phyloP scores from a whole-genome alignment of 345 rosid species.

The Pistacia vera region DNA sequence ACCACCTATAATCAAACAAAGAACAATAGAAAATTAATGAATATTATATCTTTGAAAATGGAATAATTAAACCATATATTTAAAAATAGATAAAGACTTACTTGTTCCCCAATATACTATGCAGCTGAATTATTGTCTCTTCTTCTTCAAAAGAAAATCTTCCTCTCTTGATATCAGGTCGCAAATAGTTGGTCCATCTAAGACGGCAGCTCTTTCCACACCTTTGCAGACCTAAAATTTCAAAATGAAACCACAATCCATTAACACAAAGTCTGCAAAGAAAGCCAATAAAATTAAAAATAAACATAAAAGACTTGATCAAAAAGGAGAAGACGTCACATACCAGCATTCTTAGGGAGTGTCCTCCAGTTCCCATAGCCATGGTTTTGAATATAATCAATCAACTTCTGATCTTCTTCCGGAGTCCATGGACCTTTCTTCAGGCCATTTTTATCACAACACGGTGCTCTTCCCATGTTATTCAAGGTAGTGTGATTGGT shows the following conservation, averaged over 20 bases:
- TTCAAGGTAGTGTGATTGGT: background rate
- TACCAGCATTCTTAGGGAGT: constrained; percentile 89
- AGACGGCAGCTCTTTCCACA: constrained; percentile 84
- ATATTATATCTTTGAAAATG: background rate
- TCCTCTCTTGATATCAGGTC: constrained; percentile 83
- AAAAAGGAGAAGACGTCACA: background rate
- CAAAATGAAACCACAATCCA: background rate
- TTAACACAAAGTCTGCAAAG: constrained; percentile 3
- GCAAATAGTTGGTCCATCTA: constrained; percentile 77
- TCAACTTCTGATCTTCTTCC: constrained; percentile 77
- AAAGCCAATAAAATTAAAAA: background rate
- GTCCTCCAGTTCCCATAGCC: constrained; percentile 92
- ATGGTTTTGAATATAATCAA: constrained; percentile 70
- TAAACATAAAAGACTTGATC: background rate
- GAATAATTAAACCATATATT: background rate
- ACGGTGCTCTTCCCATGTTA: constrained; percentile 79
- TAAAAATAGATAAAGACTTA: constrained; percentile 21
- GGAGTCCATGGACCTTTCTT: constrained; percentile 94
- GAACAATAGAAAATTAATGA: background rate
- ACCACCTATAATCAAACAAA: constrained; percentile 53
- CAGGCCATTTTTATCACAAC: constrained; percentile 77
- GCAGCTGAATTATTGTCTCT: constrained; percentile 72
- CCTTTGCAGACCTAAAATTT: constrained; percentile 49
- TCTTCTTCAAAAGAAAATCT: constrained; percentile 73
- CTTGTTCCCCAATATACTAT: constrained; percentile 74